Conservation (phyloP, 177 flowering plant genomes). For the Vitis hybrid region DNA sequence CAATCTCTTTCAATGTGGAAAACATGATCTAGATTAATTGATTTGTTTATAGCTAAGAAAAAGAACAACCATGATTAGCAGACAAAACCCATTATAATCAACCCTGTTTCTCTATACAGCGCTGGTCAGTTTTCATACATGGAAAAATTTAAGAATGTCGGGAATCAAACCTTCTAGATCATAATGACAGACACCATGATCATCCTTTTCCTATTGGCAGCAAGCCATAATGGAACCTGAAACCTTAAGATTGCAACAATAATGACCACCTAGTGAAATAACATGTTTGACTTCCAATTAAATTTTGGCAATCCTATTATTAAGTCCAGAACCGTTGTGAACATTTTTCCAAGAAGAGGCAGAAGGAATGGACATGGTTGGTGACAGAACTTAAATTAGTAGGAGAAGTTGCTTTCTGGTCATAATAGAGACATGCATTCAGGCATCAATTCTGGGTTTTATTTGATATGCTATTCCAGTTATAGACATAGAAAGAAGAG, state of each 20-base stretch:
- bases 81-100: not conserved
- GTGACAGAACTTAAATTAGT: not conserved
- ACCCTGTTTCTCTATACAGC: not conserved
- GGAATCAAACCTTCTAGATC: conserved; percentile 15
- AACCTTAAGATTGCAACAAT: not conserved
- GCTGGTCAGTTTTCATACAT: not conserved
- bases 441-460: not conserved
- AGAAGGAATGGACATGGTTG: not conserved
- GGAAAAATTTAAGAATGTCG: conserved; percentile 12
- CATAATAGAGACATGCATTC: conserved; percentile 1
- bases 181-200: too few species aligned
- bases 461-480: not conserved
- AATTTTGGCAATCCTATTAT: not conserved
- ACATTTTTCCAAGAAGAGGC: not conserved
- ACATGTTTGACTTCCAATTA: not conserved
- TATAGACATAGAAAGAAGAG: not conserved
- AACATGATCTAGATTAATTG: not conserved
- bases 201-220: conserved; percentile 10
- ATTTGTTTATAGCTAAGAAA: not conserved
- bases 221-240: conserved; percentile 4
- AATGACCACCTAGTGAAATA: not conserved
- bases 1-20: not conserved
- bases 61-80: not conserved
- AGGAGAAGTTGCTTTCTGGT: not conserved
- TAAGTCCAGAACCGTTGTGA: not conserved